Evolutionary conservation across 2,329 filamentous ascomycete species (phyloP).

Genomic region (Sordariomycetes sp.): DNA sequence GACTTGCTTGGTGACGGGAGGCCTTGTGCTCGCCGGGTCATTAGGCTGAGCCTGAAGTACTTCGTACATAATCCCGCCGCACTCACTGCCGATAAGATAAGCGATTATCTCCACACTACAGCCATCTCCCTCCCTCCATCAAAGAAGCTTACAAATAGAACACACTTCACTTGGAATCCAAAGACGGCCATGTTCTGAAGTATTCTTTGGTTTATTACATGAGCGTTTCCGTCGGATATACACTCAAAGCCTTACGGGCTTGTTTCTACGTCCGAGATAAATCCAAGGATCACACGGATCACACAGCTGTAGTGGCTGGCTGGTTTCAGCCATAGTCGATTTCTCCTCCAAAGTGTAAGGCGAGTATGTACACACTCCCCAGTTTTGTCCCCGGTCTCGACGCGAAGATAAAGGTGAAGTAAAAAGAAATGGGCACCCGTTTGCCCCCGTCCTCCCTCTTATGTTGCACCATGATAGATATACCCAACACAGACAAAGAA

Average conservation of each 20-base stretch:
- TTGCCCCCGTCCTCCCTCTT: neutral
- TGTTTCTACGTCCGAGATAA: too few species aligned
- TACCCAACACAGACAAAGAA: neutral
- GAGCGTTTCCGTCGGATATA: too few species aligned
- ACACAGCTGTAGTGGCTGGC: too few species aligned
- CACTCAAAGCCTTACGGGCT: too few species aligned
- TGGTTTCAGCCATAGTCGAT: too few species aligned
- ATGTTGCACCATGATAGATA: neutral
- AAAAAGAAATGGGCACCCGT: neutral
- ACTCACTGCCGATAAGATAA: neutral
- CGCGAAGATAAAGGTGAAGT: neutral
- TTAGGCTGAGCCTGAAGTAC: neutral
- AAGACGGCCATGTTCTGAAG: too few species aligned
- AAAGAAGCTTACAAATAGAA: neutral
- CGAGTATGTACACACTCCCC: neutral
- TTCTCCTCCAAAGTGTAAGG: neutral
- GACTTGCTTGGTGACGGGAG: neutral
- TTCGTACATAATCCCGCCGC: neutral
- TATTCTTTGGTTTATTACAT: too few species aligned
- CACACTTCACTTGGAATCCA: too few species aligned
- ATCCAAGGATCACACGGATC: too few species aligned
- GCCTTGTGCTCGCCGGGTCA: neutral
- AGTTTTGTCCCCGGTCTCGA: neutral
- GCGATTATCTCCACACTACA: neutral
- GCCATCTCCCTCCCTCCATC: neutral